A percentile compares a stretch with the other conserved stretches of the same genome.
phyloP scores from a whole-genome alignment of 352 stramenopile genomes.

The Globisporangium cylindrosporum region DNA sequence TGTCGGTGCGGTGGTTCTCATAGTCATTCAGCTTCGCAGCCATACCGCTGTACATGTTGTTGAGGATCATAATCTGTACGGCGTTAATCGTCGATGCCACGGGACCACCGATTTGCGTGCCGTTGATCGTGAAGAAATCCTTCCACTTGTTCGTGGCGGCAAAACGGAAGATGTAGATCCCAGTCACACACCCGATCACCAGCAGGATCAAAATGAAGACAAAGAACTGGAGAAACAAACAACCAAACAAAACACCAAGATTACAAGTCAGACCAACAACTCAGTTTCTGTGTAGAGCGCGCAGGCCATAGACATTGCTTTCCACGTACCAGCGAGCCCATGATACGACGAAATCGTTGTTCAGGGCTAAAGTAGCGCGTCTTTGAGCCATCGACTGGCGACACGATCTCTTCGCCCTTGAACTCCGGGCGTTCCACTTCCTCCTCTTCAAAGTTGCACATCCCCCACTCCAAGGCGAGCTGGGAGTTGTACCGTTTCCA shows the following conservation, averaged over 20 bases:
- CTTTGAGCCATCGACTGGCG: conserved; percentile 63
- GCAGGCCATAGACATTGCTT: neutral
- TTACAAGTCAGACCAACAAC: neutral
- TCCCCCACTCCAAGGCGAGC: conserved; percentile 71
- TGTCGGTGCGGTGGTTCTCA: conserved; percentile 97
- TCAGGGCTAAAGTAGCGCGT: conserved; percentile 80
- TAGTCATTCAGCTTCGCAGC: conserved; percentile 65
- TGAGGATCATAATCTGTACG: conserved; percentile 82
- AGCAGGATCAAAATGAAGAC: conserved; percentile 68
- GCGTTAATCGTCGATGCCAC: conserved; percentile 77
- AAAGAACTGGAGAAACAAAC: conserved; percentile 40
- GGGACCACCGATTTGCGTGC: conserved; percentile 37
- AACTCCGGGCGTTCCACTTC: conserved; percentile 73
- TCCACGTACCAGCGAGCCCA: conserved; percentile 55
- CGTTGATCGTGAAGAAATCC: conserved; percentile 55
- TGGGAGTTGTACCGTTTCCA: conserved; percentile 80
- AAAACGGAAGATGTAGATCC: conserved; percentile 77
- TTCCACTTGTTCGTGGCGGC: conserved; percentile 53
- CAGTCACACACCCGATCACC: conserved; percentile 58
- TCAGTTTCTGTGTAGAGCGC: neutral
- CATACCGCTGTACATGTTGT: conserved; percentile 65
- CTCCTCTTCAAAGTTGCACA: conserved; percentile 70
- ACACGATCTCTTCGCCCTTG: conserved; percentile 63
- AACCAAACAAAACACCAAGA: neutral
- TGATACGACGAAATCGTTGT: conserved; percentile 55